Evolutionary conservation across 257 asterid genomes (phyloP), one percentile per base, ranked within the genome.

Genomic region (Capsicum baccatum): DNA sequence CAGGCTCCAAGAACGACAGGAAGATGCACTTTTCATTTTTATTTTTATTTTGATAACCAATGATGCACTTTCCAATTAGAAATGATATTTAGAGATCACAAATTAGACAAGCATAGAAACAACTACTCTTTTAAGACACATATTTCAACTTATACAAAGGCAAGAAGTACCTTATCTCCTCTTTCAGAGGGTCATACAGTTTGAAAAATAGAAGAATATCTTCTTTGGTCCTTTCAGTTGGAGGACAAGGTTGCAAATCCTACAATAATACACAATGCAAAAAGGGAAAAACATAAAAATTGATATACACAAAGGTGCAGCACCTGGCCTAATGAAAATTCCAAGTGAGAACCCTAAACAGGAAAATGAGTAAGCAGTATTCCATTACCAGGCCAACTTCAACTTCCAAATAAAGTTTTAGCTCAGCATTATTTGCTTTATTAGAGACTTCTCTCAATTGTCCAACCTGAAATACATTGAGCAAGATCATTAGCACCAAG

Each of bases 151-250:
- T 70, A 79, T 83, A 71, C 80, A 37, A 71, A 69, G 68, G 55
- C 17, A 81, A 82, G 26, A 47, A 79, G 80, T 88, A 91, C 96
- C 96, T 86, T n/a, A 94, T 87, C 85, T 92, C 92, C 87, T 93
- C 97, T 85, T 91, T 92, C 81, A 86, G 79, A 85, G 98, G 98
- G 69, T 94, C 97, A 70, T 93, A 92, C 67, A 89, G 91, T 84
- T 94, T 93, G 88, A 94, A 93, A 87, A 92, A 92, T 88, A 94
- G 89, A 87, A 94, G 91, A 85, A 94, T 94, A 71, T 94, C 94
- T 11, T 93, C 97, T 90, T 93, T 94, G 54, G 88, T 86, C 85
- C 92, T 94, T 84, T 88, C 93, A 66, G 90, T 93, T 79, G 91
- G 92, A 86, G 92, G 88, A 63, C 91, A 85, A 26, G 97, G 95